Conservation (phyloP, 2,329 filamentous ascomycete species). For the Aspergillus latus region DNA sequence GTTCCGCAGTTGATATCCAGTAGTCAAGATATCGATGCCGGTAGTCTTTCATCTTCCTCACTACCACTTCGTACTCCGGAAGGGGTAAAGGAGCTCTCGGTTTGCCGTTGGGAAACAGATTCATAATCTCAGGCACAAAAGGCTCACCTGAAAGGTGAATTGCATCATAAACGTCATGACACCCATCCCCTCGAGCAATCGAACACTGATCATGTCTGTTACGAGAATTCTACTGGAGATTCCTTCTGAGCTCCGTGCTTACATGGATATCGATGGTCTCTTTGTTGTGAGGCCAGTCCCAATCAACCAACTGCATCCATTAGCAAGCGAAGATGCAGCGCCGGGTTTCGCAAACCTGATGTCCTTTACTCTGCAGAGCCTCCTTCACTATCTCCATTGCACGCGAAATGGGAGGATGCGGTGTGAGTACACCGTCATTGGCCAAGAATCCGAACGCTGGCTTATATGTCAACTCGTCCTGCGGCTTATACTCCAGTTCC, state of each 20-base stretch:
- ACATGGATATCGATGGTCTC: conserved; percentile 12
- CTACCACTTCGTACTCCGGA: conserved; percentile 4
- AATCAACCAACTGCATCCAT: conserved; percentile 8
- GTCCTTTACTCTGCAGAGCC: conserved; percentile 6
- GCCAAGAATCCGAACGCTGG: conserved; percentile 11
- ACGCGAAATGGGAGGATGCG: conserved; percentile 10
- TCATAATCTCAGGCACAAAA: conserved; percentile 9
- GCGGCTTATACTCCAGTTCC: conserved; percentile 9
- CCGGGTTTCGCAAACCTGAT: conserved; percentile 1
- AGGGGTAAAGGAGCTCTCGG: conserved; percentile 5
- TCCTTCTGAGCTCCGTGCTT: not conserved
- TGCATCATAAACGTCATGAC: conserved; percentile 11
- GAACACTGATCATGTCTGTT: conserved; percentile 1
- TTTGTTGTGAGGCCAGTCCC: conserved; percentile 5
- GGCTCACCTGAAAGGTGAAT: conserved; percentile 8
- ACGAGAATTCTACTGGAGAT: not conserved
- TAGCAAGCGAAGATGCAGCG: not conserved
- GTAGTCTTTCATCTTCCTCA: conserved; percentile 9
- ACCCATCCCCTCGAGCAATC: conserved; percentile 12
- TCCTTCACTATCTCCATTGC: conserved; percentile 13
- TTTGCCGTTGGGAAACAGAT: conserved; percentile 11
- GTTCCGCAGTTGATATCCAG: conserved; percentile 8
- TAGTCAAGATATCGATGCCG: conserved; percentile 9
- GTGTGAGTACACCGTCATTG: conserved; percentile 11
- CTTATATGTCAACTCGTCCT: conserved; percentile 1